A percentile compares a stretch with the other conserved stretches of the same genome.
Conservation (phyloP, 2,329 filamentous ascomycete species). For the Claviceps capensis region DNA sequence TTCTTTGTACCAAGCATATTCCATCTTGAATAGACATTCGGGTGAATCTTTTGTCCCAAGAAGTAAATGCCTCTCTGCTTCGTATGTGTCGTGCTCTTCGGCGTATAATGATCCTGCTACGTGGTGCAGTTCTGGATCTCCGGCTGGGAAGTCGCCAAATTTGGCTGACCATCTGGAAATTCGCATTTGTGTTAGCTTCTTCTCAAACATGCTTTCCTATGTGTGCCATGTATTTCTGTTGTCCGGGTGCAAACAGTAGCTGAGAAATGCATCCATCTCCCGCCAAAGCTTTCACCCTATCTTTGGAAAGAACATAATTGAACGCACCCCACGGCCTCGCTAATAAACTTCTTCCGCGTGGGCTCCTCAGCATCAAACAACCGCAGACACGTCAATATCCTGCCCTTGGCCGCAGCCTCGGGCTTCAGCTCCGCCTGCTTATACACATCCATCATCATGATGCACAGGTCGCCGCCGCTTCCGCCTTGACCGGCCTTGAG, state of each 20-base stretch:
- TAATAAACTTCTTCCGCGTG: constrained; percentile 82
- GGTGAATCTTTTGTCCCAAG: constrained; percentile 83
- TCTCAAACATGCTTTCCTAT: not conserved
- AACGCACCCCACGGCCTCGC: constrained; percentile 62
- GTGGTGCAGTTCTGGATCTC: constrained; percentile 90
- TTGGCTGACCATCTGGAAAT: constrained; percentile 61
- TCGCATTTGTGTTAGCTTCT: constrained; percentile 5
- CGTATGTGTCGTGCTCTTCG: constrained; percentile 85
- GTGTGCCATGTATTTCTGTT: not conserved
- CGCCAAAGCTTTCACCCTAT: no score
- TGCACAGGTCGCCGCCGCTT: constrained; percentile 77
- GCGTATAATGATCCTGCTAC: constrained; percentile 78
- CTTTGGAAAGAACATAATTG: not conserved
- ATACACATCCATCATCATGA: constrained; percentile 83
- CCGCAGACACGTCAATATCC: constrained; percentile 64
- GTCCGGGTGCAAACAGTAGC: no score
- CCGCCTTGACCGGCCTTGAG: constrained; percentile 88
- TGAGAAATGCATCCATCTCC: no score
- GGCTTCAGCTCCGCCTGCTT: constrained; percentile 70
- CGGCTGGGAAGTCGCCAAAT: constrained; percentile 74
- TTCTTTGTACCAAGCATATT: constrained; percentile 88
- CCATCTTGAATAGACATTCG: constrained; percentile 64
- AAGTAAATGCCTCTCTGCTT: constrained; percentile 80
- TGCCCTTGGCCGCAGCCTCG: constrained; percentile 59
- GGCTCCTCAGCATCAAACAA: constrained; percentile 75